phyloP scores from a whole-genome alignment of 768 basidiomycete genomes.

The Pleurotus tuber-regium region DNA sequence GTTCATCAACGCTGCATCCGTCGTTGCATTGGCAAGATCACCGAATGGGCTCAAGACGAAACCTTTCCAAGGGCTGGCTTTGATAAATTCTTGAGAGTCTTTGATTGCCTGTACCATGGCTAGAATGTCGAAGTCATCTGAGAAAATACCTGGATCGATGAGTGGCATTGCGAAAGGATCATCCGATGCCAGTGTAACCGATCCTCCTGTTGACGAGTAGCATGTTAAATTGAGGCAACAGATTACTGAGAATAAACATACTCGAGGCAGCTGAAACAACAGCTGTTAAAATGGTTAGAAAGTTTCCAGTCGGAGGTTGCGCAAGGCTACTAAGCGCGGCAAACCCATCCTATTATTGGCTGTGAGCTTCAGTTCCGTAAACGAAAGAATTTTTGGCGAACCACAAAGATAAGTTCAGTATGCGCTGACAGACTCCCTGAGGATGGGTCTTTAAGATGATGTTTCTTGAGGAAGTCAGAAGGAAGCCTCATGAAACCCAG shows the following conservation, averaged over 20 bases:
- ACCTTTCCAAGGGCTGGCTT: slow-evolving; percentile 19
- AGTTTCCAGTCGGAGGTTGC: slow-evolving; percentile 21
- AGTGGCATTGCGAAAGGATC: slow-evolving; percentile 40
- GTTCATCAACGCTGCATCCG: slow-evolving; percentile 20
- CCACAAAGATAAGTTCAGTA: slow-evolving; percentile 15
- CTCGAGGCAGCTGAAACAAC: slow-evolving; percentile 31
- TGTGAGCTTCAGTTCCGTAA: background rate
- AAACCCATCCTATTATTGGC: slow-evolving; percentile 17
- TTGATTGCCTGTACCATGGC: slow-evolving; percentile 22
- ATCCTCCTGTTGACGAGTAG: slow-evolving; percentile 18
- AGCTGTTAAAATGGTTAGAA: slow-evolving; percentile 21
- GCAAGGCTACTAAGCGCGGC: slow-evolving; percentile 10
- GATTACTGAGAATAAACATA: slow-evolving; percentile 11
- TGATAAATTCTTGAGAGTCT: slow-evolving; percentile 17
- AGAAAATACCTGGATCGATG: slow-evolving; percentile 46
- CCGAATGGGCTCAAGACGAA: slow-evolving; percentile 18
- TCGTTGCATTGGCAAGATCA: slow-evolving; percentile 20
- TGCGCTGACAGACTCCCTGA: slow-evolving; percentile 12
- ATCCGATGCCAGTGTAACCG: slow-evolving; percentile 30
- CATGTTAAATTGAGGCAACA: background rate
- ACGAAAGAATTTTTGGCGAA: background rate
- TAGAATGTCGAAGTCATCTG: slow-evolving; percentile 17
- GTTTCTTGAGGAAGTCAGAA: background rate
- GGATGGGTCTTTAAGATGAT: slow-evolving; percentile 10
- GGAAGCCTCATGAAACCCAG: slow-evolving; percentile 15